Percentiles rank a stretch among this genome's conserved stretches.
phyloP scores from a whole-genome alignment of 2,329 filamentous ascomycete genomes.

The Apiospora arundinis region DNA sequence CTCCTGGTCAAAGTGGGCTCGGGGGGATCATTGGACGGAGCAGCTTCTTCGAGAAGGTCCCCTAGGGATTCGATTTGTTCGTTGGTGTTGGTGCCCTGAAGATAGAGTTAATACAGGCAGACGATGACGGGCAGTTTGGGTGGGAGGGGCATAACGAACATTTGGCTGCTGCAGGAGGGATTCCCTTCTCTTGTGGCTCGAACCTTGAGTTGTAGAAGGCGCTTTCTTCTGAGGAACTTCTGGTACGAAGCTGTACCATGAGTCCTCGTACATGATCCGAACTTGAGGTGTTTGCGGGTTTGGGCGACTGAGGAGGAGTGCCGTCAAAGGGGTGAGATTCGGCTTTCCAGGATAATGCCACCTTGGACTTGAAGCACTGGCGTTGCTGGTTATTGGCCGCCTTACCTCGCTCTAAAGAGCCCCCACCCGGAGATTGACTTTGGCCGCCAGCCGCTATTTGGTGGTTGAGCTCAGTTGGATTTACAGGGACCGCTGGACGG shows the following conservation, averaged over 20 bases:
- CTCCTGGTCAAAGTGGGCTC: constrained; percentile 69
- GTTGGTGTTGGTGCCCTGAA: constrained; percentile 60
- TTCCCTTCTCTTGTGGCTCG: constrained; percentile 69
- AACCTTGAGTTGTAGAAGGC: constrained; percentile 48
- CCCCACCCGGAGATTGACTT: constrained; percentile 25
- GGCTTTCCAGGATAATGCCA: constrained; percentile 14
- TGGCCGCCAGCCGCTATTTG: constrained; percentile 24
- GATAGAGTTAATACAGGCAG: constrained; percentile 8
- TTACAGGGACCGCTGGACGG: background rate
- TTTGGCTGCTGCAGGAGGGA: constrained; percentile 73
- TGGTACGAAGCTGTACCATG: constrained; percentile 81
- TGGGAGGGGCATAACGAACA: constrained; percentile 48
- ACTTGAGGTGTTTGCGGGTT: background rate
- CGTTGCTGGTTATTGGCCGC: background rate
- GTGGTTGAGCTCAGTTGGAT: background rate
- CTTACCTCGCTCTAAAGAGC: background rate
- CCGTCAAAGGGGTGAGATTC: background rate
- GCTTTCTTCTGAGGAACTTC: constrained; percentile 60
- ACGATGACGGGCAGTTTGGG: no score
- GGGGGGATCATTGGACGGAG: constrained; percentile 65
- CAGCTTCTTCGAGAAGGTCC: constrained; percentile 63
- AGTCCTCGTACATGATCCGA: constrained; percentile 77
- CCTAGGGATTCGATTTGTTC: constrained; percentile 62
- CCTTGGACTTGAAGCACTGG: background rate
- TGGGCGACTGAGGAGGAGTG: background rate